Evolutionary conservation across 2,329 filamentous ascomycete species (phyloP), one percentile per base, ranked within the genome.

Genomic region (Exophiala mesophila): DNA sequence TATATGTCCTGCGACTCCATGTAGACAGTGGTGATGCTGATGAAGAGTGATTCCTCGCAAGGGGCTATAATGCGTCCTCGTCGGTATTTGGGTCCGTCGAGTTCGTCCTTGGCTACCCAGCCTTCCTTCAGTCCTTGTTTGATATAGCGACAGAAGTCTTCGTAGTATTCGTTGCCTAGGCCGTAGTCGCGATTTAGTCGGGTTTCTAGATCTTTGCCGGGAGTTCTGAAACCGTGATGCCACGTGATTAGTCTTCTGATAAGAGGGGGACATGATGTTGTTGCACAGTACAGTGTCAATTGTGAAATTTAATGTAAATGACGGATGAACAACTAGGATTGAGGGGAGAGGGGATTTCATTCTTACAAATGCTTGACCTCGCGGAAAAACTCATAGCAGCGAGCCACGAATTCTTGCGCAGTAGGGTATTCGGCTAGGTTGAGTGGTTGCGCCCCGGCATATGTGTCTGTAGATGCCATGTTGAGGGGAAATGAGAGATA

Each of bases 11-110:
- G 44, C 20, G 65, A 70, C n/a, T 75, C 65, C 67, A 78, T 76
- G 54, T 75, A 78, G 13, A 78, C 74, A 1, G 73, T 71, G 2
- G 75, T 78, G 54, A 78, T 76, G 52, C 68, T 72, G 56, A 77
- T 73, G 57, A 64, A 77, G 16, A 67, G 63, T 19, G 68, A 77
- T 24, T 66, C 62, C 6, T 64, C 59, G 2, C 58, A 64, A 1
- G 74, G 76, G 4, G 68, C 49, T 29, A 64, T 57, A 44, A 78
- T 67, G 42, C 69, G 71, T 6, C 63, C 63, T 4, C 70, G 66
- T 1, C 69, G 67, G 48, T 76, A 76, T 47, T 65, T 68, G 7
- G 59, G 61, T 1, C 72, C 72, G 26, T 67, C 60, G 31, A 73
- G 52, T 46, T 68, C 64, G 15, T 60, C 63, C 23, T 61, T 61